Base-by-base conservation (phyloP, 495 filamentous ascomycete genomes). In the Zalerion maritima region DNA sequence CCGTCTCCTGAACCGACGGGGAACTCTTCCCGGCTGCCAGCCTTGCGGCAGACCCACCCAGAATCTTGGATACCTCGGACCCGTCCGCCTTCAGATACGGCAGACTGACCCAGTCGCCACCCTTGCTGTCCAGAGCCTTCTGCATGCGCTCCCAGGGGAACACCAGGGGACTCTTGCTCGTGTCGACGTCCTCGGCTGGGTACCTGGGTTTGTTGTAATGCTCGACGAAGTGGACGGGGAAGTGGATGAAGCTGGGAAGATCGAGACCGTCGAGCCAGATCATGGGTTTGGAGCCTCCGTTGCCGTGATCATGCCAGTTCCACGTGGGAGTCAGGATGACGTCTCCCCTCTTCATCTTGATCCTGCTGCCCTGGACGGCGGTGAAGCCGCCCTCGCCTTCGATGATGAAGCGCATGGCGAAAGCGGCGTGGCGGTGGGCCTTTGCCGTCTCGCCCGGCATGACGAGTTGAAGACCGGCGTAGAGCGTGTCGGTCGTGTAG, bases 241-340 rank as follows among this genome's bases (percentile, higher is more conserved):
- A 59, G 28, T 57, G 51, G 4, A 44, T 38, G 29, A 58, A 65
- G 19, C 36, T 45, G 2, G 61, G 62, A 19, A 64, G 31, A 41
- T 66, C 57, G 6, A 67, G 38, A 0, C 54, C 60, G 42, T 64
- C 60, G 11, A 67, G 43, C 60, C 63, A 68, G 18, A 66, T 57
- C 63, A 68, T 66, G 0, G 60, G 60, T 0, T 58, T 59, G 1
- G 46, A 51, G 2, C 57, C 57, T 20, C 65, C 58, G 11, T 62
- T 64, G 1, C 62, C 60, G 32, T 66, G 63, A 29, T 66, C 63
- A 27, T 66, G 60, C 36, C 49, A 65, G 29, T 60, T 58, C 60
- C 62, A 66, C 1, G 46, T 62, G 3, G 60, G 63, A 0, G 60
- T 66, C 1, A 66, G 48, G 24, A 66, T 68, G 7, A 68, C 59